Base-by-base conservation (phyloP, 2,329 filamentous ascomycete species). In the Alternaria gaisen region DNA sequence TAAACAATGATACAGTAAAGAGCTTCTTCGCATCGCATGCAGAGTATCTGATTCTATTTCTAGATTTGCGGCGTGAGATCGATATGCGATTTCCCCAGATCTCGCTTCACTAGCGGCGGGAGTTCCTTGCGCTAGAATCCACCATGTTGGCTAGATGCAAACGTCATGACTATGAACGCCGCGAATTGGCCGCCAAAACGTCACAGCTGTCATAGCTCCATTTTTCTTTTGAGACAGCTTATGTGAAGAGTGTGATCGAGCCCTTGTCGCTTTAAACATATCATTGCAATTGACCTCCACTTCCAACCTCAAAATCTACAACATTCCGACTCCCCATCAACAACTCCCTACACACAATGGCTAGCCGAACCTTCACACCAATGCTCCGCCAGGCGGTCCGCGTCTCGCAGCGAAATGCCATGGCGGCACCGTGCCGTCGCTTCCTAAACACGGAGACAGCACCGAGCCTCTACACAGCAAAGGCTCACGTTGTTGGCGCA, bases 401-500 rank as follows among this genome's bases (percentile, higher is more conserved):
- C 41, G 36, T 61, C 7, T 63, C 66, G 11, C 57, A 40, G 18
- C 59, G 42, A n/a, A 61, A 20, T 12, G 16, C 18, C 5, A 36
- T 50, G 2, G 42, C 56, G 18, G 46, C 38, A n/a, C 22, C 60
- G 1, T 47, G 60, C 12, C 66, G 70, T 10, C 77, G 78, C 43
- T 72, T 73, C 56, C 64, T 81, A 53, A 79, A 81, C 69, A 81
- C 77, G 20, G 75, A 79, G 28, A 75, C 76, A 1, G 79, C 79
- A 1, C 80, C 79, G 0, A 69, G 71, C 11, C 73, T 82, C 3
- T 81, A 81, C 66, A 69, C 78, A 0, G 77, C 78, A 5, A 75
- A 71, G 43, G 78, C 79, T 5, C 77, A 74, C 24, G 78, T 80
- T 16, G 67, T 78, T 11, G 80, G 80, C 41, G 80, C 80, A 18